These are phyloP conservation scores for Luffa aegyptiaca DNA, from an alignment of 306 rosid genomes.

Conservation along the genomic window DNA sequence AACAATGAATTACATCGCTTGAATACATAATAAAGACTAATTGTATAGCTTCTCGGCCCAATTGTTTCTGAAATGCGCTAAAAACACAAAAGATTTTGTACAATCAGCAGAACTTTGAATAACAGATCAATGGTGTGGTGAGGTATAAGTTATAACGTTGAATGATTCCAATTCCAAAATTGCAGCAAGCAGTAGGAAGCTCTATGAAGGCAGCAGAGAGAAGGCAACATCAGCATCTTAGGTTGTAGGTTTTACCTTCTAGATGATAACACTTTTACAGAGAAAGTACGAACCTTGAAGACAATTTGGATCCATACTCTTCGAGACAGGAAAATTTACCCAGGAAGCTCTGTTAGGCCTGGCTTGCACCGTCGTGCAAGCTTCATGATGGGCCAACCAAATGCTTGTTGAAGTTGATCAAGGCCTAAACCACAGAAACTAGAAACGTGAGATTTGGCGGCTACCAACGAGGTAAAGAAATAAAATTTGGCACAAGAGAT, in stretches of 20 bases:
- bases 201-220: background rate
- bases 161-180: background rate
- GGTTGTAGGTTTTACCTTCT: background rate
- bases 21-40: background rate
- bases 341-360: background rate
- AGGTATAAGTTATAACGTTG: background rate
- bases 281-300: background rate
- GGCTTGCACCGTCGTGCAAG: background rate
- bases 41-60: background rate
- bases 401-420: background rate
- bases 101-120: background rate
- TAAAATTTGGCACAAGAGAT: background rate
- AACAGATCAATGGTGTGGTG: background rate
- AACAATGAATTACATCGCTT: background rate
- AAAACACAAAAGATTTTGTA: background rate
- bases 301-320: background rate
- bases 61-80: background rate
- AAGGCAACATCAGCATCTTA: background rate
- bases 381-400: background rate
- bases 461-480: background rate
- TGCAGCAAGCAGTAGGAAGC: background rate
- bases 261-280: background rate
- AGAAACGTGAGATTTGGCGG: background rate
- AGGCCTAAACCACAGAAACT: background rate
- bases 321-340: background rate